phyloP scores from a whole-genome alignment of 768 basidiomycete genomes.

The Coprinellus micaceus region DNA sequence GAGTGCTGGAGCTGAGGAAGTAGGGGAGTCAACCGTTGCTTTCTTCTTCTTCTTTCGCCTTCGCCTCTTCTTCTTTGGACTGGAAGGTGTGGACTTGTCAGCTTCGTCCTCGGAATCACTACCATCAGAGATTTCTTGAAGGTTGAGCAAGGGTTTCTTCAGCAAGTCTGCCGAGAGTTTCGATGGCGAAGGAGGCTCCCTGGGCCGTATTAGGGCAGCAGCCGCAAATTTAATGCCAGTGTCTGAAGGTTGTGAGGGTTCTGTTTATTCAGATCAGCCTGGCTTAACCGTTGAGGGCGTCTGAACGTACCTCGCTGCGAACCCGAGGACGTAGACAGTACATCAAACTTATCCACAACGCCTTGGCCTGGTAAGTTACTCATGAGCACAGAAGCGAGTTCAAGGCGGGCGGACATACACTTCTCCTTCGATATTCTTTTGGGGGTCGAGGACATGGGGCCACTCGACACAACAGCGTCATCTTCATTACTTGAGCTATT shows the following conservation, averaged over 20 bases:
- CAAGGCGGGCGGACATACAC: too few relatives aligned
- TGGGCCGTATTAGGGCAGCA: background rate
- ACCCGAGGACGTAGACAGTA: too few relatives aligned
- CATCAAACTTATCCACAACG: too few relatives aligned
- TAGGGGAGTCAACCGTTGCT: conserved; percentile 20
- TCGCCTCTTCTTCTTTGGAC: conserved; percentile 52
- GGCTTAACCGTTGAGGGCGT: too few relatives aligned
- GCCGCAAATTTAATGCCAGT: background rate
- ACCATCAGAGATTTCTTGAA: conserved; percentile 27
- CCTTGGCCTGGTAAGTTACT: too few relatives aligned
- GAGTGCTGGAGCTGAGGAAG: conserved; percentile 1
- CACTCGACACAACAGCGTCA: too few relatives aligned
- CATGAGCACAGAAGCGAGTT: too few relatives aligned
- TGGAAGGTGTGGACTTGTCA: conserved; percentile 16
- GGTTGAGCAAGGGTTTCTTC: conserved; percentile 50
- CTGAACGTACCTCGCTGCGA: too few relatives aligned
- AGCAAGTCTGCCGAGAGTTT: conserved; percentile 22
- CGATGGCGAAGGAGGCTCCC: conserved; percentile 7
- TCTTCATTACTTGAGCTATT: too few relatives aligned
- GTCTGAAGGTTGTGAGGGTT: background rate
- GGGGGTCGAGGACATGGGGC: too few relatives aligned
- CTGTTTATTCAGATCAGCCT: background rate
- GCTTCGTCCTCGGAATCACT: conserved; percentile 25
- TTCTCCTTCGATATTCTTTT: too few relatives aligned
- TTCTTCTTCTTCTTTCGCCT: conserved; percentile 55